These are phyloP conservation scores for Apiotrichum siamense DNA, from an alignment of 1,284 basidiomycete genomes.

Conservation along the genomic window DNA sequence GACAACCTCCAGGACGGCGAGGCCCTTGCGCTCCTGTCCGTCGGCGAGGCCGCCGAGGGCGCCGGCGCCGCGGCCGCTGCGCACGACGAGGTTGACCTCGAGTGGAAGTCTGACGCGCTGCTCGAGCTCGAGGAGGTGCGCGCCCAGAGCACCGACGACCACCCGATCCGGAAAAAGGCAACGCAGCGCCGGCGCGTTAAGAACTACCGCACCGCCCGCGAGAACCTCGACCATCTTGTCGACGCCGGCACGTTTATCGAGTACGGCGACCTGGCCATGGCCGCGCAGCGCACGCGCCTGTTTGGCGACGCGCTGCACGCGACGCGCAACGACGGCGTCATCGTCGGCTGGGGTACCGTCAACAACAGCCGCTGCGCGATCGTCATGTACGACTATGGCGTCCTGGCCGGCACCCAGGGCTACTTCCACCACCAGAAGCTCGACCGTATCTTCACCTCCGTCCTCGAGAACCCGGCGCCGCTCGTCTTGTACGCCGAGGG, in stretches of 20 bases:
- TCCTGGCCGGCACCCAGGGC: conserved; percentile 17
- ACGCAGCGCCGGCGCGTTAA: conserved; percentile 9
- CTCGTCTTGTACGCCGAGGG: conserved; percentile 19
- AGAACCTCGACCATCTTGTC: conserved; percentile 17
- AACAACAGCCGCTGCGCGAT: conserved; percentile 11
- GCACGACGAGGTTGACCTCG: conserved; percentile 9
- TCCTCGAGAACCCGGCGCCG: conserved; percentile 17
- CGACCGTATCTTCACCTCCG: conserved; percentile 14
- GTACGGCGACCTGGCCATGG: conserved; percentile 16
- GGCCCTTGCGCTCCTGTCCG: conserved; percentile 6
- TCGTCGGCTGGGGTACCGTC: conserved; percentile 20
- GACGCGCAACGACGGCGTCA: conserved; percentile 19
- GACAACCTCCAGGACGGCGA: conserved; percentile 16
- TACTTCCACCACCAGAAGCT: conserved; percentile 20
- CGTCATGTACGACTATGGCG: conserved; percentile 18
- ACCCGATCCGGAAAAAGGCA: conserved; percentile 9
- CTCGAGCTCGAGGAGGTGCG: conserved; percentile 16
- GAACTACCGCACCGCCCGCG: conserved; percentile 14
- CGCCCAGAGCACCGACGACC: conserved; percentile 10
- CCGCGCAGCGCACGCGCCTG: conserved; percentile 15
- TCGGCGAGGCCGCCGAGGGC: not conserved
- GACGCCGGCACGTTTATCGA: conserved; percentile 15
- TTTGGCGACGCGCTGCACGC: conserved; percentile 4
- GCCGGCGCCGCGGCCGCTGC: not conserved
- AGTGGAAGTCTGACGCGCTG: conserved; percentile 9